These are phyloP conservation scores for Mycena vitilis DNA, from an alignment of 768 basidiomycete species.

Conservation along the genomic window DNA sequence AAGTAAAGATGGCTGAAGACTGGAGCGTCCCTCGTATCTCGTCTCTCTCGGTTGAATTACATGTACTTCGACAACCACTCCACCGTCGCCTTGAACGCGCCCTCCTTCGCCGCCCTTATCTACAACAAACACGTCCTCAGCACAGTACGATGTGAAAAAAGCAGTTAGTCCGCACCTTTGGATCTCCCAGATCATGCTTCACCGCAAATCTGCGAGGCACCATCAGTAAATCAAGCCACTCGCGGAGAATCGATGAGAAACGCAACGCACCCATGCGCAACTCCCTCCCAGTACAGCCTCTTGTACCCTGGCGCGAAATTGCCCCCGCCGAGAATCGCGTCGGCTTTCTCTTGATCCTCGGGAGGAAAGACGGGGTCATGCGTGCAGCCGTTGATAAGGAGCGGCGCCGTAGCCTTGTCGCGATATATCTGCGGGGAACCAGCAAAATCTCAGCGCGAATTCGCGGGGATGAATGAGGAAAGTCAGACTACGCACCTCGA, in stretches of 20 bases:
- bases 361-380: slow-evolving; percentile 47
- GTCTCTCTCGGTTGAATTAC: too few species aligned
- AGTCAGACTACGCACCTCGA: slow-evolving; percentile 17
- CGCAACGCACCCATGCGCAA: slow-evolving; percentile 35
- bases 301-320: slow-evolving; percentile 49
- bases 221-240: too few species aligned
- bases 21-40: too few species aligned
- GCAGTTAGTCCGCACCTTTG: background rate
- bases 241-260: too few species aligned
- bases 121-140: too few species aligned
- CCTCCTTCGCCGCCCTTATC: slow-evolving; percentile 48
- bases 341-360: slow-evolving; percentile 47
- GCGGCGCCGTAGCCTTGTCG: slow-evolving; percentile 46
- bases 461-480: too few species aligned
- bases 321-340: slow-evolving; percentile 47
- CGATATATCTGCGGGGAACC: slow-evolving; percentile 26
- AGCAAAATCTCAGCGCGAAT: too few species aligned
- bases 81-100: slow-evolving; percentile 57
- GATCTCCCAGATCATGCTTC: slow-evolving; percentile 44
- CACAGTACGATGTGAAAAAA: too few species aligned
- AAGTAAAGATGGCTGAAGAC: too few species aligned
- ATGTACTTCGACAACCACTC: slow-evolving; percentile 49
- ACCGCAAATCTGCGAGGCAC: slow-evolving; percentile 37
- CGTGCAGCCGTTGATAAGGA: slow-evolving; percentile 58
- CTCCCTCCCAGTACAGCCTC: slow-evolving; percentile 40